phyloP scores from a whole-genome alignment of 805 yeast genomes.

The Candida rishiriensis region DNA sequence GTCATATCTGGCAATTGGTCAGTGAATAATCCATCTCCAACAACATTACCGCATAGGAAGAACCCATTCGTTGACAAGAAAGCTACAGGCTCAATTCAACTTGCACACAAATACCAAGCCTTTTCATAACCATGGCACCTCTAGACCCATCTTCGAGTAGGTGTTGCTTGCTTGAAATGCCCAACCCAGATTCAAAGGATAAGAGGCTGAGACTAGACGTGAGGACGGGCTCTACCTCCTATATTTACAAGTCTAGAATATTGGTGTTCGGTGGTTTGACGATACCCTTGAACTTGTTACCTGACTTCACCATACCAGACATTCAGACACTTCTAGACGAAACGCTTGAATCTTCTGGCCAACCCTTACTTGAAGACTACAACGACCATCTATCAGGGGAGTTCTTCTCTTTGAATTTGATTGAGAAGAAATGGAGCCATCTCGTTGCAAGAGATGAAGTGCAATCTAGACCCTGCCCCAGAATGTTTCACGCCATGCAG shows the following conservation, averaged over 20 bases:
- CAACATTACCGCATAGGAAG: no score
- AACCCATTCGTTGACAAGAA: no score
- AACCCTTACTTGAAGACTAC: constrained; percentile 12
- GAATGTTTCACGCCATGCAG: constrained; percentile 59
- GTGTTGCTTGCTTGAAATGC: constrained; percentile 54
- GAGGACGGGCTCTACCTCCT: constrained; percentile 65
- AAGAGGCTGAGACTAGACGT: constrained; percentile 51
- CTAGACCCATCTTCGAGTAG: constrained; percentile 60
- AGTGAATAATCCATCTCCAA: no score
- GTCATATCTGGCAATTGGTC: no score
- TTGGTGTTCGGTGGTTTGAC: constrained; percentile 68
- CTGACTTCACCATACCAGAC: constrained; percentile 33
- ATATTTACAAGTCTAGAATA: constrained; percentile 53
- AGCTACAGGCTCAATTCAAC: no score
- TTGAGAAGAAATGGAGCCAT: constrained; percentile 53
- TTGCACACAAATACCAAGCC: not conserved
- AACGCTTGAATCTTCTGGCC: constrained; percentile 2
- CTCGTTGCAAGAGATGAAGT: constrained; percentile 30
- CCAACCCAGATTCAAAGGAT: constrained; percentile 45
- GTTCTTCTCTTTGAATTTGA: constrained; percentile 53
- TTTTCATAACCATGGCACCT: constrained; percentile 44
- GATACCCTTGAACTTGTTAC: constrained; percentile 46
- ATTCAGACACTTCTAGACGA: constrained; percentile 35
- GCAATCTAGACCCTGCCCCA: constrained; percentile 32
- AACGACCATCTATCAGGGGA: constrained; percentile 53